Evolutionary conservation across 495 filamentous ascomycete genomes (phyloP).

Genomic region (Penicillium bialowiezense): DNA sequence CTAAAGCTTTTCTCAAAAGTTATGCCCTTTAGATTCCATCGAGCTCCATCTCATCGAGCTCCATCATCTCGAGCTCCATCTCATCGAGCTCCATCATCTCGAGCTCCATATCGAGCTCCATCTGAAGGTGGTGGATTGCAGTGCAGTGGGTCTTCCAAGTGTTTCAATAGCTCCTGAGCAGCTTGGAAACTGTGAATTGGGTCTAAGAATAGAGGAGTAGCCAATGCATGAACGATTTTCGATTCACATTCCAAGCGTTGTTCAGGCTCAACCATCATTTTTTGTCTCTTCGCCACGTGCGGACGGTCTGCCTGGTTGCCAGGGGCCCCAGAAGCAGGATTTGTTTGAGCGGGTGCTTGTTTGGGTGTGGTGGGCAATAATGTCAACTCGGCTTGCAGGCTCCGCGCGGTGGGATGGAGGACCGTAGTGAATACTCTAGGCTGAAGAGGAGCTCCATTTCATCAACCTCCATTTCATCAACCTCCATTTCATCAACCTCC

Average conservation of each 20-base stretch:
- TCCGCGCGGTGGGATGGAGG: slow-evolving; percentile 78
- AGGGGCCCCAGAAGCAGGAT: slow-evolving; percentile 55
- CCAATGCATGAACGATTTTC: slow-evolving; percentile 65
- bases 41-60: too few species aligned
- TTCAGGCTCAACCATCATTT: slow-evolving; percentile 70
- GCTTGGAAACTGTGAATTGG: slow-evolving; percentile 66
- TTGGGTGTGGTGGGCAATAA: slow-evolving; percentile 71
- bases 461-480: too few species aligned
- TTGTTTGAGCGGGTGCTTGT: slow-evolving; percentile 41
- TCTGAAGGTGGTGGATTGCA: slow-evolving; percentile 67
- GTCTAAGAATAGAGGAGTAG: slow-evolving; percentile 71
- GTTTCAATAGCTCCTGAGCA: slow-evolving; percentile 63
- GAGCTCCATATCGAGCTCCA: too few species aligned
- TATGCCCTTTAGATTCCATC: too few species aligned
- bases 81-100: too few species aligned
- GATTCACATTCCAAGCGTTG: slow-evolving; percentile 73
- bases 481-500: too few species aligned
- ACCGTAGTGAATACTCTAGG: slow-evolving; percentile 73
- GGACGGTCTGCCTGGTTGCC: slow-evolving; percentile 49
- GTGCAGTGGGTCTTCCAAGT: slow-evolving; percentile 72
- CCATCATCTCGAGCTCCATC: too few species aligned
- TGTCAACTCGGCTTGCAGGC: slow-evolving; percentile 67
- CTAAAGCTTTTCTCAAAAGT: too few species aligned
- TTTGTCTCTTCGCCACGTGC: slow-evolving; percentile 66
- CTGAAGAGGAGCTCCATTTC: slow-evolving; percentile 49